Evolutionary conservation across 2,329 filamentous ascomycete species (phyloP).

Genomic region (Fusarium sp.): DNA sequence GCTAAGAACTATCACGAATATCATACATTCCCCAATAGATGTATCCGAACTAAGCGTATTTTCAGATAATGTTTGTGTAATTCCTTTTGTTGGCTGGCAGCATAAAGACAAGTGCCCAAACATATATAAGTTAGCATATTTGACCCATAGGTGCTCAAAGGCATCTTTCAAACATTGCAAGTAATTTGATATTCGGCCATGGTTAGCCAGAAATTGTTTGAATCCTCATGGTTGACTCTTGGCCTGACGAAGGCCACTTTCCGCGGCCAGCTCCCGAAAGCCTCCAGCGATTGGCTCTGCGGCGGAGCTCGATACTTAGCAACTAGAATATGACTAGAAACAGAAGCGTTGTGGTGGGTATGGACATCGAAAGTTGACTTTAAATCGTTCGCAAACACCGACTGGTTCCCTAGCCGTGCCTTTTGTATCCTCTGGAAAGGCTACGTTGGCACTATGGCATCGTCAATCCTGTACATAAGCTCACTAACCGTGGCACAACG

Average conservation of each 20-base stretch:
- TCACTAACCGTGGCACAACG: not conserved
- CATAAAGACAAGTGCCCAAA: not conserved
- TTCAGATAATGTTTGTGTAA: not conserved
- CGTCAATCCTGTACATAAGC: not conserved
- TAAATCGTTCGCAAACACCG: not conserved
- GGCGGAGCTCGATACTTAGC: too few relatives aligned
- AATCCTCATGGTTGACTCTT: too few relatives aligned
- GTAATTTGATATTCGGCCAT: too few relatives aligned
- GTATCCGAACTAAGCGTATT: too few relatives aligned
- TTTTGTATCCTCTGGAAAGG: too few relatives aligned
- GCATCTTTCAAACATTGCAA: accelerated
- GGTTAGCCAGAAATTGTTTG: not conserved
- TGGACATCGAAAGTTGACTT: not conserved
- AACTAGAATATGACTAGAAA: not conserved
- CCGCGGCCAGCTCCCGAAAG: not conserved
- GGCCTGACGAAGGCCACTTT: not conserved
- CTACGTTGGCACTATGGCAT: not conserved
- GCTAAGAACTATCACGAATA: not conserved
- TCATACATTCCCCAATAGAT: accelerated
- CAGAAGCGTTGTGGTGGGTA: not conserved
- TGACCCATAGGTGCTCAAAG: accelerated
- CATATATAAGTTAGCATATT: too few relatives aligned
- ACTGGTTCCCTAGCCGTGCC: not conserved
- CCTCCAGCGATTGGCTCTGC: not conserved
- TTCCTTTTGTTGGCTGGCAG: not conserved